Evolutionary conservation across 2,329 filamentous ascomycete species (phyloP), one percentile per base, ranked within the genome.

Genomic region (Biscogniauxia marginata): DNA sequence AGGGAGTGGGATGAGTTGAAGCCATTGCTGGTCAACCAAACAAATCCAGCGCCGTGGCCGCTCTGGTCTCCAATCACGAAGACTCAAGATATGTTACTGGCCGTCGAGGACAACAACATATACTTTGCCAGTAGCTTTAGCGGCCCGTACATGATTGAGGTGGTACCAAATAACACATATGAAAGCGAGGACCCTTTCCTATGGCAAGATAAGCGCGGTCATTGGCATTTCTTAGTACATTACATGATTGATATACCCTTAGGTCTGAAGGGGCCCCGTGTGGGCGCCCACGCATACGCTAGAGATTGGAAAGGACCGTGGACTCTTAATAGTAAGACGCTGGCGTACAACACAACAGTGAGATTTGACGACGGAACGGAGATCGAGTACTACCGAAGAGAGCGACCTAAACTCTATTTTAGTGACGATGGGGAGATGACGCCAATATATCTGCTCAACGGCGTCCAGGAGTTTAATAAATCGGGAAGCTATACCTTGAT

Each of bases 371-470:
- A 81, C 59, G 78, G 78, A 0, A 67, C 67, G 0, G 65, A 57
- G 21, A 67, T 70, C 46, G 67, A 71, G 3, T 77, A 74, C 34
- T 75, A 76, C 50, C 70, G 79, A 2, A 64, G 79, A 11, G 79
- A 81, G 59, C 66, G 79, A 2, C 77, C 79, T 0, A 79, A 80
- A 68, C 49, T 82, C 4, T 78, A 75, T 51, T 80, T 81, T 18
- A 79, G 76, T 54, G 66, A 73, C 1, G 78, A 81, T 55, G 74
- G 74, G 0, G 54, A 72, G n/a, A 69, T 78, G 70, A 77, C 70
- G 13, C 78, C 79, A 2, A 57, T 82, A 45, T 79, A 79, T 52
- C 50, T 81, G 56, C 67, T 74, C 1, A 81, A 73, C 30, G 79
- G 79, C 0, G 78, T 82, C 1, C 78, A 81, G 56, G 73, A 74